Conservation (phyloP, 2,329 filamentous ascomycete genomes). For the Mycosphaerelloides madeirae region DNA sequence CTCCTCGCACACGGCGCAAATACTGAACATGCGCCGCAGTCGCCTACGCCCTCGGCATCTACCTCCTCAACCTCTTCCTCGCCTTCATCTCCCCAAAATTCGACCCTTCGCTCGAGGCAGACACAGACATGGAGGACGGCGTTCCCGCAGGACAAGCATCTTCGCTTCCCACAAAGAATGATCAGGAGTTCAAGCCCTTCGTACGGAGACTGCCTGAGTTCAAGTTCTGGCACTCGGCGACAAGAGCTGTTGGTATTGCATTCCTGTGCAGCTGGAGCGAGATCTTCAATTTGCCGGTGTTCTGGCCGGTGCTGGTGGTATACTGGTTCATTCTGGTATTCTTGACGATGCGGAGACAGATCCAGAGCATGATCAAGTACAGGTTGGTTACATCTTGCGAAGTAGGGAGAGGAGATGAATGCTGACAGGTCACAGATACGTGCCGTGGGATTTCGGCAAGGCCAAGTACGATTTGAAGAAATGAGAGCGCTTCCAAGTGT, state of each 20-base stretch:
- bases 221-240: conserved; percentile 99
- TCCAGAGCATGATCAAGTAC: conserved; percentile 99
- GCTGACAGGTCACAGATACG: conserved; percentile 30
- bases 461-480: conserved; percentile 33
- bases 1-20: background rate
- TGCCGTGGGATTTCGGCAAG: conserved; percentile 39
- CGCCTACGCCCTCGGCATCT: conserved; percentile 95
- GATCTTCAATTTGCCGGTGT: conserved; percentile 94
- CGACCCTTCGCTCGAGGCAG: conserved; percentile 90
- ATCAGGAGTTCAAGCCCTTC: conserved; percentile 97
- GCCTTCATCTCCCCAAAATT: conserved; percentile 98
- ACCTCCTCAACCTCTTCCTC: conserved; percentile 97
- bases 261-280: conserved; percentile 90
- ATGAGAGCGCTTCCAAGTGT: conserved; percentile 18
- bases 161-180: conserved; percentile 87
- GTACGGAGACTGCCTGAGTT: conserved; percentile 95
- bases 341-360: conserved; percentile 97
- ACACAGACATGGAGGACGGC: conserved; percentile 95
- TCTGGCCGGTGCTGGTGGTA: conserved; percentile 97
- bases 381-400: conserved; percentile 62
- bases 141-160: conserved; percentile 48
- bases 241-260: conserved; percentile 74
- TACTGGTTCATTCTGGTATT: conserved; percentile 98
- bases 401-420: background rate
- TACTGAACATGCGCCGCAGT: conserved; percentile 50